Evolutionary conservation across 495 filamentous ascomycete genomes (phyloP).

Genomic region (Trichoderma erinaceum): DNA sequence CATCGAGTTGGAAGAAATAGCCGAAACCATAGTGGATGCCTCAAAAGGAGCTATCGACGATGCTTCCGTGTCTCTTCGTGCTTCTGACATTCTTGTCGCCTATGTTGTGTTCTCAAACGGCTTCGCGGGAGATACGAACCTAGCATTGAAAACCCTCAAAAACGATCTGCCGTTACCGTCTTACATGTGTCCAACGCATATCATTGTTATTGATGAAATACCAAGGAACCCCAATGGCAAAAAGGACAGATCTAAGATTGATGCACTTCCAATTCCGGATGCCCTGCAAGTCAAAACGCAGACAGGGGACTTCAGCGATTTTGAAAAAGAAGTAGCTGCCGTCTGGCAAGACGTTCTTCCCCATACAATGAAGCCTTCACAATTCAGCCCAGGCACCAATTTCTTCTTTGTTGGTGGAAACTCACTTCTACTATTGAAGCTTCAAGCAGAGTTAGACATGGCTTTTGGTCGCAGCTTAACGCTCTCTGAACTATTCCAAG

Average conservation of each 20-base stretch:
- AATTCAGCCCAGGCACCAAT: conserved; percentile 21
- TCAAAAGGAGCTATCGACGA: conserved; percentile 12
- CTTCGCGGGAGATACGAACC: background rate
- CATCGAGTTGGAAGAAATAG: conserved; percentile 43
- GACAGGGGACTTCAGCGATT: background rate
- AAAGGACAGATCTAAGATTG: conserved; percentile 33
- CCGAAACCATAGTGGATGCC: conserved; percentile 24
- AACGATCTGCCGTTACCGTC: conserved; percentile 32
- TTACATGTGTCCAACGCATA: conserved; percentile 41
- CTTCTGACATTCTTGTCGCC: background rate
- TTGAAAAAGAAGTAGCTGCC: background rate
- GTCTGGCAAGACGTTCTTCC: conserved; percentile 17
- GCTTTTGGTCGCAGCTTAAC: conserved; percentile 17
- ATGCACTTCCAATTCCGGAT: conserved; percentile 29
- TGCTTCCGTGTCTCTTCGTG: conserved; percentile 17
- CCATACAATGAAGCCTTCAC: background rate
- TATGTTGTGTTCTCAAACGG: background rate
- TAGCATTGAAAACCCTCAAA: background rate
- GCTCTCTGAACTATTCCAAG: conserved; percentile 25
- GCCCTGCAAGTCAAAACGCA: background rate
- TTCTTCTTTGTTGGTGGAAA: conserved; percentile 39
- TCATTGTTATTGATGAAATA: conserved; percentile 34
- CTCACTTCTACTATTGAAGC: conserved; percentile 29
- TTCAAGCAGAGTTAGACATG: conserved; percentile 23
- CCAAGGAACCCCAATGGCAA: conserved; percentile 40